Evolutionary conservation across 352 stramenopile species (phyloP).

Genomic region (Phytophthora sansomeana): DNA sequence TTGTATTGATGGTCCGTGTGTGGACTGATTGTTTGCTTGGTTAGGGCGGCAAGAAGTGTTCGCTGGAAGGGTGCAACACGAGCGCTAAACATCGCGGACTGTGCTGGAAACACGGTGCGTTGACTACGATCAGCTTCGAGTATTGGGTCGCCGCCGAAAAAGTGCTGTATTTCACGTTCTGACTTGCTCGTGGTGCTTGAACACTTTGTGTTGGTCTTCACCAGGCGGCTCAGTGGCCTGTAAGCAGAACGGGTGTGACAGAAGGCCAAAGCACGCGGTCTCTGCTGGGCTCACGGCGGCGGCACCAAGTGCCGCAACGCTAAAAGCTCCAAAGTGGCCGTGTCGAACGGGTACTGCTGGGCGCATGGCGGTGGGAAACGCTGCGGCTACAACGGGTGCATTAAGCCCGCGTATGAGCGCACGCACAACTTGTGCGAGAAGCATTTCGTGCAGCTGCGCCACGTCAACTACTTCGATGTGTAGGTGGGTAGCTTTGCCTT

Average conservation of each 20-base stretch:
- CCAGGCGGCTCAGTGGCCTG: constrained; percentile 36
- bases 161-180: no score
- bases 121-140: neutral
- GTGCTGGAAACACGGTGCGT: constrained; percentile 1
- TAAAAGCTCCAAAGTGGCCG: constrained; percentile 47
- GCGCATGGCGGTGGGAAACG: constrained; percentile 51
- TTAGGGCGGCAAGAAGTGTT: constrained; percentile 64
- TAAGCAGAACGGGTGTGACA: constrained; percentile 41
- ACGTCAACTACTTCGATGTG: neutral
- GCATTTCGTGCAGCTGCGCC: neutral
- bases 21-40: neutral
- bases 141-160: no score
- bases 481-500: neutral
- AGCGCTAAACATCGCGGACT: constrained; percentile 56
- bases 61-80: constrained; percentile 44
- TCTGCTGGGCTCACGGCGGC: constrained; percentile 81
- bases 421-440: constrained; percentile 41
- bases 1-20: neutral
- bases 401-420: constrained; percentile 54
- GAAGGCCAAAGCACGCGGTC: constrained; percentile 58
- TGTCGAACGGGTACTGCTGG: constrained; percentile 52
- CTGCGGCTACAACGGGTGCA: constrained; percentile 32
- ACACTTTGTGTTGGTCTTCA: neutral
- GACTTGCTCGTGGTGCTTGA: neutral
- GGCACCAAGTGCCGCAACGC: constrained; percentile 55